Evolutionary conservation across 306 rosid species (phyloP).

Genomic region (Acacia crassicarpa): DNA sequence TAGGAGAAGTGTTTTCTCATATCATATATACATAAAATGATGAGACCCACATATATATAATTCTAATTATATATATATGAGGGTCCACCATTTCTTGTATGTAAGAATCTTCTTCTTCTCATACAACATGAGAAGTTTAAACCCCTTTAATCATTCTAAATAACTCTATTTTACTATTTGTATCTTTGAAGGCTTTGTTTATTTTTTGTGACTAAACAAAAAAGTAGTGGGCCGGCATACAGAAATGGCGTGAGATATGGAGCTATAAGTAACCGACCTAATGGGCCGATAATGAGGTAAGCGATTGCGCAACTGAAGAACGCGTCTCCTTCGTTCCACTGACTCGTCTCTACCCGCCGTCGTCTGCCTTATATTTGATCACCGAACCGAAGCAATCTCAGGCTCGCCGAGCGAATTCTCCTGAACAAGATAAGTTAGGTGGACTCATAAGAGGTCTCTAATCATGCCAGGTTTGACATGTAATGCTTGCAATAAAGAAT

Average conservation of each 20-base stretch:
- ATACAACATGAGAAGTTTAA: too few species aligned
- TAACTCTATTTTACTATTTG: too few species aligned
- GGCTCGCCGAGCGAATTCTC: background rate
- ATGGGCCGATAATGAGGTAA: background rate
- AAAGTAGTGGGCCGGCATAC: background rate
- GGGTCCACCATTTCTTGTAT: too few species aligned
- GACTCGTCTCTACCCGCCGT: conserved; percentile 33
- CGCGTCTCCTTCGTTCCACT: conserved; percentile 16
- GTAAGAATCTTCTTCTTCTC: too few species aligned
- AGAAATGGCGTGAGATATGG: background rate
- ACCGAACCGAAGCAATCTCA: background rate
- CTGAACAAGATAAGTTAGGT: background rate
- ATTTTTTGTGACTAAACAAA: too few species aligned
- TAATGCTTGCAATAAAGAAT: conserved; percentile 92
- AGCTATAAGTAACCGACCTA: background rate
- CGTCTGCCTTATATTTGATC: background rate
- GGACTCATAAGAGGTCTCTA: background rate
- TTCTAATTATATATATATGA: too few species aligned
- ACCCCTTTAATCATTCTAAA: too few species aligned
- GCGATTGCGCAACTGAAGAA: conserved; percentile 8
- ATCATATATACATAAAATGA: too few species aligned
- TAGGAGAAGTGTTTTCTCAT: too few species aligned
- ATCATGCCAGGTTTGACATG: conserved; percentile 75
- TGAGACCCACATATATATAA: too few species aligned
- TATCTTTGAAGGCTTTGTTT: too few species aligned